Percentiles rank a stretch among this genome's conserved stretches.
phyloP scores from a whole-genome alignment of 2,329 filamentous ascomycete genomes.

The Cadophora luteo-olivacea region DNA sequence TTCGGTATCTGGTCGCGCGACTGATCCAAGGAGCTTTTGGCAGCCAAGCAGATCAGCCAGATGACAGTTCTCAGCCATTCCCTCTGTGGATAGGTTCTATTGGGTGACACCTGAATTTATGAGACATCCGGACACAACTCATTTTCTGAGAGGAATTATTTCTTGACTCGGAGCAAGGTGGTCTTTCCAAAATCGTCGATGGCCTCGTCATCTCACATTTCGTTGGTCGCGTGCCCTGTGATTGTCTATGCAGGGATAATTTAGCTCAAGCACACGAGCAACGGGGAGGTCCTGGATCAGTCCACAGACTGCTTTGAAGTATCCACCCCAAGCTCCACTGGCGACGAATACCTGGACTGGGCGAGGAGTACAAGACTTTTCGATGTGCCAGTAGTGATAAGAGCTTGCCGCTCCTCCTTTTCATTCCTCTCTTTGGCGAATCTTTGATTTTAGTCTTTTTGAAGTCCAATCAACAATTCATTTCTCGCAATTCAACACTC shows the following conservation, averaged over 20 bases:
- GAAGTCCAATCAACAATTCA: background rate
- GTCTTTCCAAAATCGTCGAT: background rate
- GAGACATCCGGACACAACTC: background rate
- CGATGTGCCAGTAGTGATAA: constrained; percentile 13
- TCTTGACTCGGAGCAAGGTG: background rate
- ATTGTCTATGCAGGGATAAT: background rate
- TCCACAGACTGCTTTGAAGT: background rate
- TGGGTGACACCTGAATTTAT: background rate
- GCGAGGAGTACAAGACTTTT: constrained; percentile 10
- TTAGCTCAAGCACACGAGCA: constrained; percentile 12
- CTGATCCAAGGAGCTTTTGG: background rate
- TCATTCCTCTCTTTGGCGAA: constrained; percentile 7
- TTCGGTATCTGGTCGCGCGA: background rate
- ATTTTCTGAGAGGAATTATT: background rate
- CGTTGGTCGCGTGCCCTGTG: constrained; percentile 9
- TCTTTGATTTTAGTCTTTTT: background rate
- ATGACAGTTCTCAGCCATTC: constrained; percentile 5
- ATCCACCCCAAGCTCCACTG: constrained; percentile 13
- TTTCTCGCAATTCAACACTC: background rate
- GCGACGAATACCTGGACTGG: constrained; percentile 8
- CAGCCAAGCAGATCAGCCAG: constrained; percentile 8
- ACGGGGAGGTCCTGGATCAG: background rate
- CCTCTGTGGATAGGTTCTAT: background rate
- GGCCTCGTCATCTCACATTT: constrained; percentile 1
- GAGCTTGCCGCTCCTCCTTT: background rate